phyloP scores from a whole-genome alignment of 352 stramenopile genomes.

The Thraustotheca clavata region DNA sequence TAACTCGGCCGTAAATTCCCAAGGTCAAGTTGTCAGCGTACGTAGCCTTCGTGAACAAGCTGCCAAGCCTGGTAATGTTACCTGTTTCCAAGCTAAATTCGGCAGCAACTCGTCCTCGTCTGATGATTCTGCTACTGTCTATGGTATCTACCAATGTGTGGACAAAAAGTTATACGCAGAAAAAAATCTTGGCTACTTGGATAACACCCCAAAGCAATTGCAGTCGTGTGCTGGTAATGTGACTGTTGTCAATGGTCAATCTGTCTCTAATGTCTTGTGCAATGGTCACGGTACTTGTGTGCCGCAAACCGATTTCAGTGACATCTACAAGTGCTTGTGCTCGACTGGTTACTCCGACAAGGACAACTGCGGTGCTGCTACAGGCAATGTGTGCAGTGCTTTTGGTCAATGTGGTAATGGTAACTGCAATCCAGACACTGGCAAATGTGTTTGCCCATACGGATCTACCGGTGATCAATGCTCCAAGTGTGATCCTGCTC shows the following conservation, averaged over 20 bases:
- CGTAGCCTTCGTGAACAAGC: not conserved
- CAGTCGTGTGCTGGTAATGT: conserved; percentile 24
- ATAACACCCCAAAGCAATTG: conserved; percentile 35
- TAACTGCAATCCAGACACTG: conserved; percentile 57
- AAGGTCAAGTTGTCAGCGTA: conserved; percentile 24
- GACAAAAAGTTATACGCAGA: conserved; percentile 42
- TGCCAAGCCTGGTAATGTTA: conserved; percentile 8
- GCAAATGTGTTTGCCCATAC: conserved; percentile 48
- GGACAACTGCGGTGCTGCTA: conserved; percentile 43
- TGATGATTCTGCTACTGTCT: not conserved
- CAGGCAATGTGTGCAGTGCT: conserved; percentile 66
- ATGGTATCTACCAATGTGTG: conserved; percentile 37
- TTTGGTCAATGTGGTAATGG: conserved; percentile 52
- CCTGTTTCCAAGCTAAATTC: conserved; percentile 13
- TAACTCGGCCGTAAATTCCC: conserved; percentile 32
- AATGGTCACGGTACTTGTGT: conserved; percentile 57
- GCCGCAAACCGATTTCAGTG: conserved; percentile 29
- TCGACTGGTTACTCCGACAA: conserved; percentile 63
- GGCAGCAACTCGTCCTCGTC: too few species aligned
- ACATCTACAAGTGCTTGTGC: conserved; percentile 58
- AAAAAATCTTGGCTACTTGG: conserved; percentile 39
- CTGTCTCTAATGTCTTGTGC: conserved; percentile 31
- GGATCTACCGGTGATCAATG: conserved; percentile 64
- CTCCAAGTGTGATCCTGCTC: conserved; percentile 54
- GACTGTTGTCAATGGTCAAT: conserved; percentile 24